Percentiles rank a stretch among this genome's conserved stretches.
Evolutionary conservation across 768 basidiomycete species (phyloP).

Genomic region (Tricholoma saponaceum): DNA sequence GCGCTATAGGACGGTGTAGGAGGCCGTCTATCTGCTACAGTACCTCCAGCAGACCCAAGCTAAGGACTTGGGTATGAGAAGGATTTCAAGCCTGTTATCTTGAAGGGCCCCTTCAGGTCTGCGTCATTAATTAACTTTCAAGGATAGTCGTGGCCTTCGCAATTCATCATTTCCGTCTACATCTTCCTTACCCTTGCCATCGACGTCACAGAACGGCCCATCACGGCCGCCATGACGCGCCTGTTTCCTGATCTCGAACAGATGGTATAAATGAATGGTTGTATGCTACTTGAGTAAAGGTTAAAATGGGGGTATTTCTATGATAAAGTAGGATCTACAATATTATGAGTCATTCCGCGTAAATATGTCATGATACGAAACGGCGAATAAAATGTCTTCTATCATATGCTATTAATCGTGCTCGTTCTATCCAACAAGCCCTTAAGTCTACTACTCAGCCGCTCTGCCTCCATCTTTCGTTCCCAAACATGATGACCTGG

Average conservation of each 20-base stretch:
- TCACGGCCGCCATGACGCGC: too few relatives aligned
- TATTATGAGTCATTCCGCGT: background rate
- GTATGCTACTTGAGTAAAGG: too few relatives aligned
- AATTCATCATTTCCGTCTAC: too few relatives aligned
- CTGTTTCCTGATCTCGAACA: too few relatives aligned
- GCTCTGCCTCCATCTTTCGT: slow-evolving; percentile 72
- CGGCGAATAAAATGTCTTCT: background rate
- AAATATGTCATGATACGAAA: background rate
- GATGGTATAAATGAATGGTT: too few relatives aligned
- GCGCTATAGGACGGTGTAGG: slow-evolving; percentile 64
- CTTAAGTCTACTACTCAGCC: slow-evolving; percentile 62
- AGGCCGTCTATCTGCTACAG: slow-evolving; percentile 69
- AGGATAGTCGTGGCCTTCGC: too few relatives aligned
- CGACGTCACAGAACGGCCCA: too few relatives aligned
- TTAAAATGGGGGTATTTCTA: background rate
- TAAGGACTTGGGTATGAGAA: slow-evolving; percentile 50
- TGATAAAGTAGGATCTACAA: background rate
- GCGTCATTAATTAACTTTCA: too few relatives aligned
- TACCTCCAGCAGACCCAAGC: slow-evolving; percentile 29
- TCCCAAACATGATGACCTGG: slow-evolving; percentile 82
- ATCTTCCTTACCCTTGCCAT: too few relatives aligned
- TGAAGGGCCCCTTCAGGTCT: slow-evolving; percentile 94
- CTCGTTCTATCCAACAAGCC: slow-evolving; percentile 68
- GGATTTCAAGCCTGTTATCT: slow-evolving; percentile 90
- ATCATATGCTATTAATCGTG: slow-evolving; percentile 27